Conservation (phyloP, 2,329 filamentous ascomycete genomes). For the Talaromyces sp. region DNA sequence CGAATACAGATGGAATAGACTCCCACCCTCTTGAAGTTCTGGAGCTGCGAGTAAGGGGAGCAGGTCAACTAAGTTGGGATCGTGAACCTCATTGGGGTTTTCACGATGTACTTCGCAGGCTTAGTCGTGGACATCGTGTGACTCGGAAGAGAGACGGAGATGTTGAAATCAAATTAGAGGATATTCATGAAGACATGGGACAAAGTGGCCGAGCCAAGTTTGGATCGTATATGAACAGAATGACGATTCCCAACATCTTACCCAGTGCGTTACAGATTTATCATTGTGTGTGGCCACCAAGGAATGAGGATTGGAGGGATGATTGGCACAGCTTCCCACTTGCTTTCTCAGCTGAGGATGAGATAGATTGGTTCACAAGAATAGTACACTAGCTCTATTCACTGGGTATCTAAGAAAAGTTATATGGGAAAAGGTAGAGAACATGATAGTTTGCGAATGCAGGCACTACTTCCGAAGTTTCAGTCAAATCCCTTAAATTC, state of each 20-base stretch:
- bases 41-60: not conserved
- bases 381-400: not conserved
- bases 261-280: not conserved
- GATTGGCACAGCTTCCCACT: constrained; percentile 8
- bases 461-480: not conserved
- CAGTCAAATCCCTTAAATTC: constrained; percentile 47
- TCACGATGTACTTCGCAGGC: not conserved
- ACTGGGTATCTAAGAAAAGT: not conserved
- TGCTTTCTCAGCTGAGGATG: not conserved
- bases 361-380: constrained; percentile 4
- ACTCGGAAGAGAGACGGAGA: not conserved
- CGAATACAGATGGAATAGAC: not conserved
- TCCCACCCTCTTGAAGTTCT: not conserved
- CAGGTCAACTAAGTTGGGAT: not conserved
- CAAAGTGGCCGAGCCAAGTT: not conserved
- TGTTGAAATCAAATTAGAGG: not conserved
- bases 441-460: not conserved
- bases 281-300: not conserved
- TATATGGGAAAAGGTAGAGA: not conserved
- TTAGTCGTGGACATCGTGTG: not conserved
- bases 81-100: not conserved
- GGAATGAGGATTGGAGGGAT: not conserved
- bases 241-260: not conserved
- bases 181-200: not conserved
- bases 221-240: not conserved